Evolutionary conservation across 768 basidiomycete genomes (phyloP).

Genomic region (Chalciporus piperatus): DNA sequence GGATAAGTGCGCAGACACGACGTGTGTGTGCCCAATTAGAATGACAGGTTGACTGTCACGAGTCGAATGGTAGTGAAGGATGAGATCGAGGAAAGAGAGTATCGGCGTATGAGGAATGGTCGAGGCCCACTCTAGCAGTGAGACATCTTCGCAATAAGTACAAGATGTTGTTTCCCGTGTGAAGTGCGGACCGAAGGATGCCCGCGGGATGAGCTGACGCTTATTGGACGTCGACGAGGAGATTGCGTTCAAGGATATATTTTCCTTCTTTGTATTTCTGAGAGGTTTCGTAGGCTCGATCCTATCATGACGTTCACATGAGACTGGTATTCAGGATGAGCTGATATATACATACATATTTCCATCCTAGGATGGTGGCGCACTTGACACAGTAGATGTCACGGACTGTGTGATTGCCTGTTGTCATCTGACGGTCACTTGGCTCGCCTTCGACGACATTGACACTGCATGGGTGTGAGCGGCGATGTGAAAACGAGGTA

Average conservation of each 20-base stretch:
- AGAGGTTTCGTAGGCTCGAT: slow-evolving; percentile 81
- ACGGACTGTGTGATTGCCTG: slow-evolving; percentile 92
- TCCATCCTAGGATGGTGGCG: slow-evolving; percentile 86
- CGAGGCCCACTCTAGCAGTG: slow-evolving; percentile 17
- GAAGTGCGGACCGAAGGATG: slow-evolving; percentile 3
- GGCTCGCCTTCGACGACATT: slow-evolving; percentile 90
- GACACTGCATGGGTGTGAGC: slow-evolving; percentile 51
- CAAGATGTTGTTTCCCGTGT: slow-evolving; percentile 7
- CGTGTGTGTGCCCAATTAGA: slow-evolving; percentile 23
- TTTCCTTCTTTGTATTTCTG: slow-evolving; percentile 99
- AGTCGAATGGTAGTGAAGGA: slow-evolving; percentile 14
- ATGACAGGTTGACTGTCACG: slow-evolving; percentile 22
- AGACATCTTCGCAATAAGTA: slow-evolving; percentile 11
- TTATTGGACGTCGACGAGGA: slow-evolving; percentile 84
- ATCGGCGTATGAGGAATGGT: slow-evolving; percentile 7
- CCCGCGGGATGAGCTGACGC: slow-evolving; percentile 7
- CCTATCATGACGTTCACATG: slow-evolving; percentile 46
- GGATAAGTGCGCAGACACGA: slow-evolving; percentile 7
- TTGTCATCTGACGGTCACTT: slow-evolving; percentile 93
- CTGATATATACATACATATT: slow-evolving; percentile 66
- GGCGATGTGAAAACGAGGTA: slow-evolving; percentile 6
- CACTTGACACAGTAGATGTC: slow-evolving; percentile 96
- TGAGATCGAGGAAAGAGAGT: slow-evolving; percentile 16
- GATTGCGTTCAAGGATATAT: slow-evolving; percentile 93
- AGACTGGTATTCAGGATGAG: not conserved